Percentiles rank a stretch among this genome's conserved stretches.
Conservation (phyloP, 2,329 filamentous ascomycete genomes). For the Ophiostoma tasmaniense region DNA sequence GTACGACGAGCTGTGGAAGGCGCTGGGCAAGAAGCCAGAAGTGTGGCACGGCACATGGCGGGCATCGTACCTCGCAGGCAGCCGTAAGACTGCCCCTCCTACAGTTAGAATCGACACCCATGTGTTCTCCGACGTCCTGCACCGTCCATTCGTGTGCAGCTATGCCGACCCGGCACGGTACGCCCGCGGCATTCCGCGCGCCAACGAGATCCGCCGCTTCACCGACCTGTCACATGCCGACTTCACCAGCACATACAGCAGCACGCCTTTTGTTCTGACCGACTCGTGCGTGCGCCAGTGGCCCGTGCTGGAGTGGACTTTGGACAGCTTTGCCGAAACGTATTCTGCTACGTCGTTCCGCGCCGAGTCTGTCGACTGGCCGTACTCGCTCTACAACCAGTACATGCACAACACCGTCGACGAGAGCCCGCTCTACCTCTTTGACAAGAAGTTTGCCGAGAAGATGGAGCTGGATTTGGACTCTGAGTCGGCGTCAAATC, state of each 20-base stretch:
- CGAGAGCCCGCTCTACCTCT: constrained; percentile 87
- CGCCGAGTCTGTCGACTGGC: constrained; percentile 92
- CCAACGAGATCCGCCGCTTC: constrained; percentile 66
- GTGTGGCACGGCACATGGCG: constrained; percentile 80
- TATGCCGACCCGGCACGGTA: constrained; percentile 62
- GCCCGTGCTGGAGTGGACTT: constrained; percentile 72
- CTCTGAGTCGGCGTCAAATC: constrained; percentile 32
- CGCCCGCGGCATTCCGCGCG: constrained; percentile 58
- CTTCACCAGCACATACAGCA: constrained; percentile 67
- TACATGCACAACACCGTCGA: constrained; percentile 77
- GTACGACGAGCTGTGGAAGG: constrained; percentile 83
- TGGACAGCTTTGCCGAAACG: constrained; percentile 53
- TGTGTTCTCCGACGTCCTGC: constrained; percentile 83
- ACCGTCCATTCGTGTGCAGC: constrained; percentile 84
- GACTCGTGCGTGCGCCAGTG: constrained; percentile 61
- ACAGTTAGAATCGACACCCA: constrained; percentile 53
- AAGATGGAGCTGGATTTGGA: constrained; percentile 71
- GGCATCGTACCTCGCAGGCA: constrained; percentile 56
- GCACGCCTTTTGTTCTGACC: constrained; percentile 79
- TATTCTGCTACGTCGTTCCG: constrained; percentile 66
- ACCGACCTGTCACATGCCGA: constrained; percentile 60
- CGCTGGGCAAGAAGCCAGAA: constrained; percentile 42
- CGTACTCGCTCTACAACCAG: constrained; percentile 65
- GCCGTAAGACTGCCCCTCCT: neutral
- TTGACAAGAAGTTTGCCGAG: constrained; percentile 76